Base-by-base conservation (phyloP, 371 early-diverging fungal genomes). In the Sporodiniella umbellata region DNA sequence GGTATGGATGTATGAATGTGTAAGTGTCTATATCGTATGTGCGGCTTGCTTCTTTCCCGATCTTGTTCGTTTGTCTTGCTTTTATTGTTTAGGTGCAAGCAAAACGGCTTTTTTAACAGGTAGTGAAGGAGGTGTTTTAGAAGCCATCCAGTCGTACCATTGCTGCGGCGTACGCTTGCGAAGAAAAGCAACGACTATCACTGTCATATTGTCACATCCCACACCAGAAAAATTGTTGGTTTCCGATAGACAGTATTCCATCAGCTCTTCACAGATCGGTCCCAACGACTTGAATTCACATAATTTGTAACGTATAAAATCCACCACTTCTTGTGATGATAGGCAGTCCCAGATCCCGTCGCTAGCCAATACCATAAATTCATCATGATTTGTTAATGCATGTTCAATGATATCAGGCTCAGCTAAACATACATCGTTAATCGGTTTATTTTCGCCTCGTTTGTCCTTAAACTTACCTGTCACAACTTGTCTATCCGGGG, bases 311-410 rank as follows among this genome's bases (percentile, higher is more conserved):
- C 89, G 83, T 26, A 95, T 80, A 73, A 84, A 93, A 42, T 85
- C 82, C 45, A 90, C 75, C 8, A 89, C 94, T 54, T 92, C 80
- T 60, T 94, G 91, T 58, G 87, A 89, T 4, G 74, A 72, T 78
- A 95, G 78, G 72, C 93, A 92, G 67, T 96, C 96, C 96, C 96
- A 96, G 53, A 94, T 95, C 28, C 96, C 97, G 75, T 96, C 97
- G 67, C 97, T 95, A 5, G 95, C 97, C 25, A 96, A 44, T 15
- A 95, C 88, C 30, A 95, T 59, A 68, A 95, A 95, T 65, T 95
- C 94, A 65, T 94, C 91, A 11, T 80, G 74, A 18, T 75, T 79
- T n/a, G 66, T 73, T 19, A 93, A 55, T 48, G 66, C 51, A 59
- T 75, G 77, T 51, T 79, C 76, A 26, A 68, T 64, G 26, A 89